These are phyloP conservation scores for Phytopythium litorale DNA, from an alignment of 352 stramenopile genomes.

Conservation along the genomic window DNA sequence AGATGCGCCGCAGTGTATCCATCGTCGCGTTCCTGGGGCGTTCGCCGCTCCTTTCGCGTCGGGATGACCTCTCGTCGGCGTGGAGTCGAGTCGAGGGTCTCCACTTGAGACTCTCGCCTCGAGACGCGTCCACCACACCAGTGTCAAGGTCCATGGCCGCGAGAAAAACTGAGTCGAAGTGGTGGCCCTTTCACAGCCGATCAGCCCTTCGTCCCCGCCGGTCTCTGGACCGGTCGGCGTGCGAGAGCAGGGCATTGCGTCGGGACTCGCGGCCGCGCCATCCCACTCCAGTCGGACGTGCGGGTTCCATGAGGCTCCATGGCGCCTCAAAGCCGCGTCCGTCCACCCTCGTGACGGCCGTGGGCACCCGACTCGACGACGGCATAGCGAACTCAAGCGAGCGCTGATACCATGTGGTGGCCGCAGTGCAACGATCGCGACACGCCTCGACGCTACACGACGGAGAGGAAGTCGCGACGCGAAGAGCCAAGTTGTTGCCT, in stretches of 20 bases:
- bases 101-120: too few relatives aligned
- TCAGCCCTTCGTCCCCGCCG: not conserved
- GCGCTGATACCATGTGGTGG: not conserved
- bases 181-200: too few relatives aligned
- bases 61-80: not conserved
- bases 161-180: too few relatives aligned
- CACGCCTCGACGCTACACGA: too few relatives aligned
- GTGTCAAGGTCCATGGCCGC: too few relatives aligned
- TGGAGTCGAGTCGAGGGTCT: too few relatives aligned
- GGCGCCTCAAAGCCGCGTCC: not conserved
- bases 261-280: not conserved
- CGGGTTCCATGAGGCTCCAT: not conserved
- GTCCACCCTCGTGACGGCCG: not conserved
- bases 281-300: constrained; percentile 4
- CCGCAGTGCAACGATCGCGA: too few relatives aligned
- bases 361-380: not conserved
- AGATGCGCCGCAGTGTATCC: not conserved
- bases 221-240: not conserved
- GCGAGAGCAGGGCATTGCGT: not conserved
- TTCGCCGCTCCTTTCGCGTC: not conserved
- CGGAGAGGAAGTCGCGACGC: too few relatives aligned
- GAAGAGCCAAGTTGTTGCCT: too few relatives aligned
- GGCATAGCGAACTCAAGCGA: not conserved
- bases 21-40: not conserved
- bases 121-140: too few relatives aligned